Evolutionary conservation across 2,329 filamentous ascomycete genomes (phyloP).

Genomic region (Cordyceps pruinosa): DNA sequence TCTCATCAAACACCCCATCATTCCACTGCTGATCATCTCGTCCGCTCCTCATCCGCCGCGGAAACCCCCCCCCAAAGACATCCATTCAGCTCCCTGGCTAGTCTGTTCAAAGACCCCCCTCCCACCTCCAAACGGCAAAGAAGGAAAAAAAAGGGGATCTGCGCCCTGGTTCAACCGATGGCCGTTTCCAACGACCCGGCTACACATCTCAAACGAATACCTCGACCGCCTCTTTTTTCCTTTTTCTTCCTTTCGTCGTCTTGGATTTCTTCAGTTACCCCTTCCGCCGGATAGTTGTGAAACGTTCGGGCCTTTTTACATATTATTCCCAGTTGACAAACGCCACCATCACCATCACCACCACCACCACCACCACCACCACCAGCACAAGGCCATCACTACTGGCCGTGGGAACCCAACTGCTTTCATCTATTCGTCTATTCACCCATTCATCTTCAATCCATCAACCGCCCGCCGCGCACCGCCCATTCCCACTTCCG

Average conservation of each 20-base stretch:
- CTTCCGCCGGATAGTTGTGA: neutral
- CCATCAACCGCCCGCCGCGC: neutral
- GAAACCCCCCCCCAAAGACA: neutral
- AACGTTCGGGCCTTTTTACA: neutral
- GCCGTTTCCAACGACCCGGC: neutral
- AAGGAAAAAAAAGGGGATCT: neutral
- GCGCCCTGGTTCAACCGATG: neutral
- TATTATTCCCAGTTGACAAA: neutral
- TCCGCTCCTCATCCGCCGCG: no score
- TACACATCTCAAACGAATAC: neutral
- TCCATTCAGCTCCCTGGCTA: neutral
- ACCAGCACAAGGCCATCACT: neutral
- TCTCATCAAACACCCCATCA: neutral
- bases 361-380: neutral
- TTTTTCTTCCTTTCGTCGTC: neutral
- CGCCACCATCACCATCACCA: neutral
- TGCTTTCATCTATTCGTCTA: no score
- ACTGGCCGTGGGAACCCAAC: no score
- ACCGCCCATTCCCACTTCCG: neutral
- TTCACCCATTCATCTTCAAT: no score
- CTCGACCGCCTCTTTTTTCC: conserved; percentile 2
- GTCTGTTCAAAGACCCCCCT: neutral
- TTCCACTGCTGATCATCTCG: neutral
- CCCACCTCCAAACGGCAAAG: neutral
- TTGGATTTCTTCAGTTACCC: neutral